Percentiles rank a stretch among this genome's conserved stretches.
Conservation (phyloP, 1,284 basidiomycete genomes). For the Puccinia coronata region DNA sequence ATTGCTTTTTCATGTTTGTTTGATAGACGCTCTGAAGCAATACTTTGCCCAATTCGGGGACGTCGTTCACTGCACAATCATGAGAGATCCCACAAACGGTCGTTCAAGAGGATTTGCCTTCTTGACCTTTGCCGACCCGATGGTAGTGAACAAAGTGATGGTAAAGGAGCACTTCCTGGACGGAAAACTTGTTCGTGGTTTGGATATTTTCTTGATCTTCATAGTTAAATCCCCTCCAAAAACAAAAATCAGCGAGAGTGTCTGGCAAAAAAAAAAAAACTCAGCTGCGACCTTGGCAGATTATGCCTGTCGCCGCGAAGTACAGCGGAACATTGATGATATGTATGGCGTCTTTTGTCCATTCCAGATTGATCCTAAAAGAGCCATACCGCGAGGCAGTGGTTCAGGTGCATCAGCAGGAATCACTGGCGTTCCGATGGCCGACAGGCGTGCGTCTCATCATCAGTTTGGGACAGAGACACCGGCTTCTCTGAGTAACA, state of each 20-base stretch:
- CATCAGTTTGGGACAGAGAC: slow-evolving; percentile 81
- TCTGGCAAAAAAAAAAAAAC: neutral
- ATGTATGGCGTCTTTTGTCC: slow-evolving; percentile 19
- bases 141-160: slow-evolving; percentile 85
- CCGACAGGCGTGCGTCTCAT: slow-evolving; percentile 65
- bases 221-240: neutral
- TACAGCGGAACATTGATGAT: neutral
- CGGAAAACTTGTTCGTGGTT: slow-evolving; percentile 77
- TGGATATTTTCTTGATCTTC: neutral
- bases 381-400: slow-evolving; percentile 78
- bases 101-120: slow-evolving; percentile 92
- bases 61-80: slow-evolving; percentile 88
- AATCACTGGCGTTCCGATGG: slow-evolving; percentile 25
- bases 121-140: slow-evolving; percentile 82
- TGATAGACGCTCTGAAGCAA: slow-evolving; percentile 72
- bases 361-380: slow-evolving; percentile 94
- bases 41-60: slow-evolving; percentile 89
- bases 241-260: neutral
- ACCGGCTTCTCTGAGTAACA: slow-evolving; percentile 55
- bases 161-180: slow-evolving; percentile 83
- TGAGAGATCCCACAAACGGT: slow-evolving; percentile 82
- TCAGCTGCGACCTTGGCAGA: neutral
- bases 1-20: neutral
- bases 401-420: slow-evolving; percentile 52
- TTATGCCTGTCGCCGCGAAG: neutral